A percentile compares a stretch with the other conserved stretches of the same genome.
phyloP scores from a whole-genome alignment of 495 filamentous ascomycete species.

The Penicillium flavigenum region DNA sequence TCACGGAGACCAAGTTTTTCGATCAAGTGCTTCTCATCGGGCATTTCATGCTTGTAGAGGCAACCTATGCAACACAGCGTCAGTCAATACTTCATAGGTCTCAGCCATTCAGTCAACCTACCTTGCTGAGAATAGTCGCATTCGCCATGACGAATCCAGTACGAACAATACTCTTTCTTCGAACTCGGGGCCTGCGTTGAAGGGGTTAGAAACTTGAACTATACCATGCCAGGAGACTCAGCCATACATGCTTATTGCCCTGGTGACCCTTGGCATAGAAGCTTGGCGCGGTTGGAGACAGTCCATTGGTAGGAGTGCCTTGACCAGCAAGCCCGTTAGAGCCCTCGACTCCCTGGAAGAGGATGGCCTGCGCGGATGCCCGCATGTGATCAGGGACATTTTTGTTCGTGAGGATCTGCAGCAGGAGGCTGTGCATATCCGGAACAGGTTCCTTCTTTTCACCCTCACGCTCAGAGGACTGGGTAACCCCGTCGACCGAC shows the following conservation, averaged over 20 bases:
- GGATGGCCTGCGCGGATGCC: slow-evolving; percentile 20
- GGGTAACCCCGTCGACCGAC: slow-evolving; percentile 30
- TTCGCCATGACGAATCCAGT: slow-evolving; percentile 80
- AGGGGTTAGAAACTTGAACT: slow-evolving; percentile 10
- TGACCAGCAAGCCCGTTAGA: neutral
- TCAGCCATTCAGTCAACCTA: slow-evolving; percentile 14
- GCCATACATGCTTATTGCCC: neutral
- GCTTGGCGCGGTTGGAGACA: neutral
- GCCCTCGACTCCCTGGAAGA: slow-evolving; percentile 7
- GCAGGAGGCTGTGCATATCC: slow-evolving; percentile 26
- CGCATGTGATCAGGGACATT: slow-evolving; percentile 15
- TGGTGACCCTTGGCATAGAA: neutral
- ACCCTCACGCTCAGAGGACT: neutral
- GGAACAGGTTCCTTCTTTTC: neutral
- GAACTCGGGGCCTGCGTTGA: slow-evolving; percentile 13
- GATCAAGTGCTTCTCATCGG: slow-evolving; percentile 58
- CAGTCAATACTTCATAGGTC: slow-evolving; percentile 6
- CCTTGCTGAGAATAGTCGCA: slow-evolving; percentile 82
- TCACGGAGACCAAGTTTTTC: slow-evolving; percentile 58
- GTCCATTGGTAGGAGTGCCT: neutral
- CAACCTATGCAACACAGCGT: slow-evolving; percentile 51
- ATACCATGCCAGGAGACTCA: neutral
- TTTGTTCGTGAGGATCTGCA: slow-evolving; percentile 27
- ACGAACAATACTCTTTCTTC: slow-evolving; percentile 79
- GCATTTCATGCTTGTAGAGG: slow-evolving; percentile 86